Evolutionary conservation across 306 rosid genomes (phyloP).

Genomic region (Corylus heterophylla): DNA sequence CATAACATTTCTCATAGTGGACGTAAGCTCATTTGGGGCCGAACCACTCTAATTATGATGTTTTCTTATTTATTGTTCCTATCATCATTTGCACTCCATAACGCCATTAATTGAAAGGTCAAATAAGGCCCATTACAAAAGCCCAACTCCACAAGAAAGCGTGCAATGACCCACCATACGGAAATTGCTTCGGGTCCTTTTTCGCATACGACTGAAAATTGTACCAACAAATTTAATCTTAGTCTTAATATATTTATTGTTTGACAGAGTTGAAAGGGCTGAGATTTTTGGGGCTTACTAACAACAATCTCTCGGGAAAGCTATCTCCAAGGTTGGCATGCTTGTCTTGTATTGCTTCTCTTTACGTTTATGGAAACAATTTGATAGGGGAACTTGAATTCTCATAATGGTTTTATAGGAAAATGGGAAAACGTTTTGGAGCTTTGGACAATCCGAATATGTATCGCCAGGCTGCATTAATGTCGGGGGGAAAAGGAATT

Average conservation of each 20-base stretch:
- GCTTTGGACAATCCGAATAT: slow-evolving; percentile 54
- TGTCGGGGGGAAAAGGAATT: neutral
- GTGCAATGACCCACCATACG: too few relatives aligned
- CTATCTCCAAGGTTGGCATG: slow-evolving; percentile 31
- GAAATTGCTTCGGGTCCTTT: too few relatives aligned
- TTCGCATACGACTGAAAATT: too few relatives aligned
- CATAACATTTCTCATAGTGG: too few relatives aligned
- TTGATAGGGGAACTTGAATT: slow-evolving; percentile 48
- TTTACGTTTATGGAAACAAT: slow-evolving; percentile 51
- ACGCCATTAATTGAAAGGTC: too few relatives aligned
- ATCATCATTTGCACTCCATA: too few relatives aligned
- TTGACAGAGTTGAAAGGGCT: slow-evolving; percentile 46
- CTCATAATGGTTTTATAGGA: slow-evolving; percentile 45
- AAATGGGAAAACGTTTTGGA: slow-evolving; percentile 50
- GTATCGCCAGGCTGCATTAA: slow-evolving; percentile 32
- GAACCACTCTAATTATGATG: too few relatives aligned
- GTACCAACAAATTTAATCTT: too few relatives aligned
- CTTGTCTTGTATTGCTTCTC: slow-evolving; percentile 37
- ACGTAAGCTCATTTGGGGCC: too few relatives aligned
- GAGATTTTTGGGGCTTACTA: slow-evolving; percentile 42
- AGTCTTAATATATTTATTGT: neutral
- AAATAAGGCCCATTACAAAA: too few relatives aligned
- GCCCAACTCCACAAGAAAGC: too few relatives aligned
- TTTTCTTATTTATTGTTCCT: too few relatives aligned
- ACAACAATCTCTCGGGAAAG: slow-evolving; percentile 45